Evolutionary conservation across 176 grass and related monocot genomes (phyloP).

Genomic region (Aegilops speltoides): DNA sequence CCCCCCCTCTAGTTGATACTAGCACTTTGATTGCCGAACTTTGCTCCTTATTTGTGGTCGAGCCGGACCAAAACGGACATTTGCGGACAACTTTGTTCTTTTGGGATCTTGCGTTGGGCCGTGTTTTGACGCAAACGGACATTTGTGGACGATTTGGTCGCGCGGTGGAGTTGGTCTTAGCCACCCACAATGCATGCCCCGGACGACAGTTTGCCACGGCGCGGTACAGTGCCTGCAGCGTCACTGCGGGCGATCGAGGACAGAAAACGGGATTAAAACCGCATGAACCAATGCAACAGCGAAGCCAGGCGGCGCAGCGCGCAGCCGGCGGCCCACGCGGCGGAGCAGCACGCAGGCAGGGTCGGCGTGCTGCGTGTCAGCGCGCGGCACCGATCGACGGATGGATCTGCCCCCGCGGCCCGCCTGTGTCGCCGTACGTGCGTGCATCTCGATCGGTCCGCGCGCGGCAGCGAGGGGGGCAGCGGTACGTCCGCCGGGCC

Average conservation of each 20-base stretch:
- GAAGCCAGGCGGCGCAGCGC: not conserved
- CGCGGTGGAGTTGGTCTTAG: no score
- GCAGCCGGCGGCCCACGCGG: not conserved
- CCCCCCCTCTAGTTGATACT: no score
- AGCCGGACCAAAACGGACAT: no score
- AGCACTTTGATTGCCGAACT: no score
- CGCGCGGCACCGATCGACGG: not conserved
- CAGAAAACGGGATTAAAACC: not conserved
- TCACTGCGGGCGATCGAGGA: not conserved
- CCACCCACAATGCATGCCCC: no score
- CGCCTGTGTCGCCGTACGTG: not conserved
- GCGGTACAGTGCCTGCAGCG: not conserved
- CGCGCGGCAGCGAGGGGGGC: not conserved
- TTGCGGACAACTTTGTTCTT: no score
- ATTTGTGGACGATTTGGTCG: no score
- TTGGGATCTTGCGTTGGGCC: no score
- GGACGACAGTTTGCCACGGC: not conserved
- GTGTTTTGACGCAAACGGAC: no score
- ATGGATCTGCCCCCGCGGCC: not conserved
- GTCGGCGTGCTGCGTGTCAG: not conserved
- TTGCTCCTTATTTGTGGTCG: no score
- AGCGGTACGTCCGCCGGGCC: slow-evolving; percentile 3
- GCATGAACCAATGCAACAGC: not conserved
- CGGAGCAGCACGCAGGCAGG: not conserved
- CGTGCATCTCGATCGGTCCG: not conserved